Evolutionary conservation across 495 filamentous ascomycete genomes (phyloP).

Genomic region (Symbiotaphrina buchneri): DNA sequence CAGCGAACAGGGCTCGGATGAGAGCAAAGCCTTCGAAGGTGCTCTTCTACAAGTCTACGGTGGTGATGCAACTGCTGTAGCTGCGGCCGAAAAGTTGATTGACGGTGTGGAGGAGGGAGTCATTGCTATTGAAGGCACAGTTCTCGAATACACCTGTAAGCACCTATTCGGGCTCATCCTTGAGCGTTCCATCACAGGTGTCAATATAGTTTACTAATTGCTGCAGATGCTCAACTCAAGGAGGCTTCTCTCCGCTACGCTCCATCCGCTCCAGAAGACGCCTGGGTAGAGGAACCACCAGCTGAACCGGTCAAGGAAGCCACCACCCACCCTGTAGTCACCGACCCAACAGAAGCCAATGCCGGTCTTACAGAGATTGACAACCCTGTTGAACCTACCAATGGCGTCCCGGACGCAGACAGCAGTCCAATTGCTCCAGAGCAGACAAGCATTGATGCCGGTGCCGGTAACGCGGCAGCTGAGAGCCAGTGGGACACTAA

Average conservation of each 20-base stretch:
- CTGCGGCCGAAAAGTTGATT: constrained; percentile 65
- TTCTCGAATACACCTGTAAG: constrained; percentile 60
- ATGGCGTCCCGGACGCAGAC: constrained; percentile 13
- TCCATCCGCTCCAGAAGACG: constrained; percentile 17
- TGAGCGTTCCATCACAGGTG: not conserved
- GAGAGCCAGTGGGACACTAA: constrained; percentile 44
- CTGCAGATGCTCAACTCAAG: constrained; percentile 47
- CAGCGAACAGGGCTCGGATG: constrained; percentile 40
- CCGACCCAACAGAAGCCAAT: constrained; percentile 59
- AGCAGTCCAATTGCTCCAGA: constrained; percentile 28
- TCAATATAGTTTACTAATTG: constrained; percentile 10
- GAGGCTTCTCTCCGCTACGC: constrained; percentile 26
- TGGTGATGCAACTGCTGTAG: constrained; percentile 61
- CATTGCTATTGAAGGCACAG: constrained; percentile 33
- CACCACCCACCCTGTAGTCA: constrained; percentile 14
- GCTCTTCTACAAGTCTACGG: constrained; percentile 75
- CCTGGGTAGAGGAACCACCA: constrained; percentile 21
- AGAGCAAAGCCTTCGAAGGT: constrained; percentile 75
- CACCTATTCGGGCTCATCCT: constrained; percentile 2
- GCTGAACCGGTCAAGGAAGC: constrained; percentile 18
- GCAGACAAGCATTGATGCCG: constrained; percentile 32
- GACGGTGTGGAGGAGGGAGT: constrained; percentile 57
- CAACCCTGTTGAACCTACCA: constrained; percentile 10
- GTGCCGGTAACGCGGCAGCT: constrained; percentile 42
- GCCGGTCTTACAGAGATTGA: constrained; percentile 57